Evolutionary conservation across 129 eudicot genomes (phyloP), one percentile per base, ranked within the genome.

Genomic region (Arctium lappa): DNA sequence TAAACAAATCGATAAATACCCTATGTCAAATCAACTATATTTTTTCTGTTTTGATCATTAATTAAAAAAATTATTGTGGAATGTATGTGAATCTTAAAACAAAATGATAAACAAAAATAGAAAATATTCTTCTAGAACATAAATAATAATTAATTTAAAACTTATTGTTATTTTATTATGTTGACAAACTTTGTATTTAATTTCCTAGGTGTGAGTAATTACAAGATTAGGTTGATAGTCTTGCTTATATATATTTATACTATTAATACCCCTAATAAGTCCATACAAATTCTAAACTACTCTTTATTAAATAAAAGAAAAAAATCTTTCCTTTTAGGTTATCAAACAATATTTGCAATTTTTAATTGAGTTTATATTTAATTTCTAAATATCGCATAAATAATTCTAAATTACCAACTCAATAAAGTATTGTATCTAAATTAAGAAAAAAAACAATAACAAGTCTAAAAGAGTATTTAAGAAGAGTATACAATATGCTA

Each of bases 221-320:
- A 77, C 82, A 77, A 70, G 76, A 69, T 36, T 83, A 76, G 86
- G 86, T 76, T 69, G 60, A 48, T 68, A 29, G 62, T 53, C 42
- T 53, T 37, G 62, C 72, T 50, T 73, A 73, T 29, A 37, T 50
- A 50, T 72, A 16, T 56, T 56, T 56, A 22, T 22, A 56, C 27
- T 56, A 56, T 56, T 80, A 72, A 18, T 72, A 56, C 79, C 37
- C 46, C 78, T 77, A 83, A 77, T 78, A 56, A 77, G 44, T 72
- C 86, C 86, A 71, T 39, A 69, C 74, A 69, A 83, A 30, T 77
- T 39, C 13, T 78, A 83, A 83, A 83, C 82, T 38, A 40, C 86
- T 77, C 78, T 69, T 76, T 48, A 69, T 75, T 34, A 50, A 83
- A 83, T 69, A 76, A 69, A 48, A 76, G 36, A 76, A 44, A 36